Evolutionary conservation across 164 flowering plant species (phyloP), one percentile per base, ranked within the genome.

Genomic region (Piper betle): DNA sequence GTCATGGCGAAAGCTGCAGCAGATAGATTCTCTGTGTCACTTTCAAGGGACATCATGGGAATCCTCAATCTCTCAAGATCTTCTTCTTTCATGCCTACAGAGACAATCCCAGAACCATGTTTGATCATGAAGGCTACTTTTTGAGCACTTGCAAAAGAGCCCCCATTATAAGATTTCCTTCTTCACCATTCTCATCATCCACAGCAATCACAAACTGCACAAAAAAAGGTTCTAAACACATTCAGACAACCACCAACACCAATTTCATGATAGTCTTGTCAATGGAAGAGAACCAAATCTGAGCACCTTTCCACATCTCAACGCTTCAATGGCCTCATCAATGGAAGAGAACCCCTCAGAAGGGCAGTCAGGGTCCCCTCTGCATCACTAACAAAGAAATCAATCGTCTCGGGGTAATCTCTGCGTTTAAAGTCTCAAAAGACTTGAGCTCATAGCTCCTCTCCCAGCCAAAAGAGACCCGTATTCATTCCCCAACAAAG

Each of bases 321-420:
- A 54, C 0, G 84, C 64, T 43, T 66, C 56, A 1, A 92, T 75
- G 0, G 95, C 98, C 52, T 85, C 83, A 66, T 87, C 91, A 37
- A 92, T 75, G 0, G 96, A 82, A 55, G 84, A 75, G 69, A 75
- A 46, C 50, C 50, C 50, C 50, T 46, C 50, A 15, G 50, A 46
- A 9, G 50, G 50, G 50, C 50, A 46, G 50, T 46, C 96, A 53
- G 96, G 98, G 73, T 87, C 98, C 20, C 98, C 65, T 88, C 86
- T 4, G 91, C 85, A 69, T 89, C 93, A 64, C 96, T 87, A 40
- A 88, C 96, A 68, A 87, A 88, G 81, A 89, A 87, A 82, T 85
- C 93, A 65, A 63, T 67, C 5, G 83, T 83, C 63, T 83, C 95
- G 0, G 50, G 50, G 50, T 46, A 46, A 46, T 46, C 11, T 46